These are phyloP conservation scores for Jamesozyma lodderae DNA, from an alignment of 805 yeast genomes.

Conservation along the genomic window DNA sequence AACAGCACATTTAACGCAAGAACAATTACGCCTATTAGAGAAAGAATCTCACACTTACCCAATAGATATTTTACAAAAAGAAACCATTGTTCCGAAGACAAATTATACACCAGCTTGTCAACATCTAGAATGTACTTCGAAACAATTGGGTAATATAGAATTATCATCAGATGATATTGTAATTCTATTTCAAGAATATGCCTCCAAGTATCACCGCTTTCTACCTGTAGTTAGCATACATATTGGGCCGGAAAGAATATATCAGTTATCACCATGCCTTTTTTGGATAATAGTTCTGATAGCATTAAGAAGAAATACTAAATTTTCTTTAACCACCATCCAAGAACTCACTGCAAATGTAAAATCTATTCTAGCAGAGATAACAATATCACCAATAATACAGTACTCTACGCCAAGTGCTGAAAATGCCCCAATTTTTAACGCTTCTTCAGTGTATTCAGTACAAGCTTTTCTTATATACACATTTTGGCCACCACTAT, in stretches of 20 bases:
- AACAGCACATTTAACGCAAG: too few species aligned
- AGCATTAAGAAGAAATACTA: conserved; percentile 51
- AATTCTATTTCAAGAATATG: conserved; percentile 59
- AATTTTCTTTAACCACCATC: neutral
- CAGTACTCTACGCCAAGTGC: conserved; percentile 63
- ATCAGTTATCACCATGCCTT: conserved; percentile 73
- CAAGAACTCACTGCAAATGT: conserved; percentile 51
- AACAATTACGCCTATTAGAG: too few species aligned
- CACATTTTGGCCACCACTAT: conserved; percentile 92
- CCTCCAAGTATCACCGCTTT: conserved; percentile 66
- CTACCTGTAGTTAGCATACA: conserved; percentile 78
- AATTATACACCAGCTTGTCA: too few species aligned
- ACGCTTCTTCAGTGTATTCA: conserved; percentile 83
- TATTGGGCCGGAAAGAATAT: conserved; percentile 74
- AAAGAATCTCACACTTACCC: too few species aligned
- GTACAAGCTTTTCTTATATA: conserved; percentile 86
- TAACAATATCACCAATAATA: conserved; percentile 85
- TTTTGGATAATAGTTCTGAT: conserved; percentile 92
- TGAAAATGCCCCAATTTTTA: conserved; percentile 52
- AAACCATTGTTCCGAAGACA: too few species aligned
- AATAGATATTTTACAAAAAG: too few species aligned
- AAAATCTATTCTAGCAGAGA: conserved; percentile 72
- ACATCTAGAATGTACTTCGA: conserved; percentile 58
- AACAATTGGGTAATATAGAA: conserved; percentile 58
- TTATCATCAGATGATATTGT: conserved; percentile 50